Percentiles rank a stretch among this genome's conserved stretches.
phyloP scores from a whole-genome alignment of 768 basidiomycete genomes.

The Boletus speciosus region DNA sequence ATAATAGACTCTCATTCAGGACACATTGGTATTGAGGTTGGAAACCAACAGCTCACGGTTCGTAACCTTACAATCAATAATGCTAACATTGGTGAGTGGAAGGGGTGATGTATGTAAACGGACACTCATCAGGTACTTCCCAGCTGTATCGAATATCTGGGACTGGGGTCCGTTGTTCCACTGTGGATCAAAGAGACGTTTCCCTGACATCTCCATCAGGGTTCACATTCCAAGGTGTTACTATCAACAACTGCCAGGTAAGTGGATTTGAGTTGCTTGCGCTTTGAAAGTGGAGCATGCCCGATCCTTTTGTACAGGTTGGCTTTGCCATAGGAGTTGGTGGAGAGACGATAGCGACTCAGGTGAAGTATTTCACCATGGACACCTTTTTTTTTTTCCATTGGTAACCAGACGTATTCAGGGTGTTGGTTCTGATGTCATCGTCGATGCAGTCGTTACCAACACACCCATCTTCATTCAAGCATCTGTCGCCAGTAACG shows the following conservation, averaged over 20 bases:
- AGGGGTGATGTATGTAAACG: neutral
- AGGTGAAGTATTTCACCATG: conserved; percentile 24
- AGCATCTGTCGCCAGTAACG: conserved; percentile 31
- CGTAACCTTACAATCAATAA: conserved; percentile 57
- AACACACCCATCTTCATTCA: conserved; percentile 44
- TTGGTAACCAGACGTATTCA: conserved; percentile 12
- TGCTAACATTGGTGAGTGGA: conserved; percentile 35
- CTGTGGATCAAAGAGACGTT: neutral
- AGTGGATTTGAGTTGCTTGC: neutral
- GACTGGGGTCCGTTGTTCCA: conserved; percentile 37
- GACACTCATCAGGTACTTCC: neutral
- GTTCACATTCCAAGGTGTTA: conserved; percentile 53
- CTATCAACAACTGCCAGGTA: conserved; percentile 38
- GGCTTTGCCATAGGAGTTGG: conserved; percentile 47
- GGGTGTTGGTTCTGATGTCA: conserved; percentile 41
- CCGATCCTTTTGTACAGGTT: conserved; percentile 22
- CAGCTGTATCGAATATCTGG: conserved; percentile 34
- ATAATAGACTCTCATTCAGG: conserved; percentile 15
- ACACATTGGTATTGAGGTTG: conserved; percentile 62
- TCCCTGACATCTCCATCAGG: conserved; percentile 27
- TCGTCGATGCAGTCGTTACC: conserved; percentile 45
- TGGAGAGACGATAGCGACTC: conserved; percentile 27
- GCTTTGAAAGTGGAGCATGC: neutral
- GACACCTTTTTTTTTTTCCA: neutral
- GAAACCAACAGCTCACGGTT: conserved; percentile 77